Base-by-base conservation (phyloP, 2,329 filamentous ascomycete species). In the Aspergillus tamarii region DNA sequence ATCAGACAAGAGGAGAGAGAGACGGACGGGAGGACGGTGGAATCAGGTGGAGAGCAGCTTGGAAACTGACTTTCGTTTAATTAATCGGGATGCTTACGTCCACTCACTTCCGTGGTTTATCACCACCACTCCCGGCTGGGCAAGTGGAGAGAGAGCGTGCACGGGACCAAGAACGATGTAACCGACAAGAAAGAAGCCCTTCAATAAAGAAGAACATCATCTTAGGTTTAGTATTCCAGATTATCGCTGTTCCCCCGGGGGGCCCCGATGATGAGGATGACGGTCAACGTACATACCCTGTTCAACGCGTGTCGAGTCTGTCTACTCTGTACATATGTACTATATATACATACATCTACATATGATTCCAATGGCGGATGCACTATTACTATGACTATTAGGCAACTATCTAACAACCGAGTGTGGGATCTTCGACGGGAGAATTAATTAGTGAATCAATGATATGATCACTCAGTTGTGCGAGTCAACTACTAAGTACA, bases 101-200 rank as follows among this genome's bases (percentile, higher is more conserved):
- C 66, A 66, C 66, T 28, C 52, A 54, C 57, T 45, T 10, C 9
- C 7, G 19, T 8, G 19, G 39, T 26, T 46, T 64, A 66, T 57
- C 41, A 14, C 64, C 64, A 66, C 64, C 9, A 32, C 26, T 28
- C 26, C 19, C 39, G 39, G 39, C 39, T 41, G 39, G 16, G 39
- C 39, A 41, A 41, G 39, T 36, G 30, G 52, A 23, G 34, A 39
- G 52, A 36, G 23, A 39, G 19, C 16, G 19, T 59, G 60, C 52
- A 62, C 41, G 60, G 63, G 30, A 52, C 30, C 48, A 19, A 28
- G 23, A 21, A 21, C 21, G 21, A 39, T 52, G 30, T 52, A 59
- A 48, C 28, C 55, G 16, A 36, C 34, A 36, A 19, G n/a, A 43
- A 43, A 43, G 41, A 43, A 21, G 7, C 11, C 1, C 16, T 19